Evolutionary conservation across 2,329 filamentous ascomycete genomes (phyloP).

Genomic region (Monilinia fructicola): DNA sequence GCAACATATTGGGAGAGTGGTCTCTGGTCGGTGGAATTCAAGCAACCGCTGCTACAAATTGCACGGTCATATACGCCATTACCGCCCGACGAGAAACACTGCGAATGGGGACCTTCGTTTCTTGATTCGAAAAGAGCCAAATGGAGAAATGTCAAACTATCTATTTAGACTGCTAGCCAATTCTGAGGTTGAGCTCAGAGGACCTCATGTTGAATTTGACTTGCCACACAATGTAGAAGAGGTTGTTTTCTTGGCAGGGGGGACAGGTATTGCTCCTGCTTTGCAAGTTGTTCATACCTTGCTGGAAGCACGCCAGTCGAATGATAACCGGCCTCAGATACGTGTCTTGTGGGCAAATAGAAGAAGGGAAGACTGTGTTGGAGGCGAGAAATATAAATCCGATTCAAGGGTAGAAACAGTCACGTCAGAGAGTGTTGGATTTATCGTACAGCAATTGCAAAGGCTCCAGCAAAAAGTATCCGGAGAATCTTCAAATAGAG

Average conservation of each 20-base stretch:
- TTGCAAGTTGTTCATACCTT: conserved; percentile 73
- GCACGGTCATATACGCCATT: conserved; percentile 88
- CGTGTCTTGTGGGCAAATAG: conserved; percentile 83
- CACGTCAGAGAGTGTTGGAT: conserved; percentile 41
- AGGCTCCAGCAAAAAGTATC: conserved; percentile 58
- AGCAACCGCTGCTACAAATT: conserved; percentile 92
- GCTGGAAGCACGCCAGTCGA: conserved; percentile 43
- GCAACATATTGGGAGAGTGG: conserved; percentile 57
- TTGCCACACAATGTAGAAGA: conserved; percentile 52
- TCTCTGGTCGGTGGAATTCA: conserved; percentile 87
- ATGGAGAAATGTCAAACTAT: conserved; percentile 85
- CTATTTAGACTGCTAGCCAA: conserved; percentile 64
- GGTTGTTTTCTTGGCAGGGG: conserved; percentile 76
- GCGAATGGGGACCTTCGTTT: conserved; percentile 59
- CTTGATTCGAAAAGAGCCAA: conserved; percentile 72
- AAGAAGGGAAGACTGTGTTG: conserved; percentile 62
- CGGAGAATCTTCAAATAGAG: conserved; percentile 59
- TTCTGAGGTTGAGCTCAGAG: conserved; percentile 70
- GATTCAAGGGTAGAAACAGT: not conserved
- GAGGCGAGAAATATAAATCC: conserved; percentile 52
- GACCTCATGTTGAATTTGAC: conserved; percentile 70
- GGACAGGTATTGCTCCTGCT: conserved; percentile 88
- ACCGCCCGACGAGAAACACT: conserved; percentile 50
- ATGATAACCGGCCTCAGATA: conserved; percentile 49
- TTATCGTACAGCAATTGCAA: conserved; percentile 62